Percentiles rank a stretch among this genome's conserved stretches.
phyloP scores from a whole-genome alignment of 108 stramenopile species.

The Skeletonema grethae region DNA sequence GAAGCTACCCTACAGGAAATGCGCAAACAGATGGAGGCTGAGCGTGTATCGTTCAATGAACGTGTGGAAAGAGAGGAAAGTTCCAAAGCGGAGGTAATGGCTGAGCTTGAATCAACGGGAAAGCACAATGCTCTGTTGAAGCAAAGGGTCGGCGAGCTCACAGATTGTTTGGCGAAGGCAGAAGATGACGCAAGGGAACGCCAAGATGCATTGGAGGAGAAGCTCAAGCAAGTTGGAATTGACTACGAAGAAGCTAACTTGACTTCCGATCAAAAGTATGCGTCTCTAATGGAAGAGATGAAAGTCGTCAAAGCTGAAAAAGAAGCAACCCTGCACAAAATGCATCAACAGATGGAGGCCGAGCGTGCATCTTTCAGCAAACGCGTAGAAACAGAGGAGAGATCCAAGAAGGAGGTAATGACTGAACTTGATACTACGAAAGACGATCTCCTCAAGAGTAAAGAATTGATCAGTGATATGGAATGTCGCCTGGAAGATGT shows the following conservation, averaged over 20 bases:
- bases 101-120: not conserved
- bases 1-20: not conserved
- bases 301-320: not conserved
- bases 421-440: not conserved
- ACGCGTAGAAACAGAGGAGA: not conserved
- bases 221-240: not conserved
- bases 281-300: not conserved
- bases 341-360: not conserved
- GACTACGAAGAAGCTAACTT: slow-evolving; percentile 3
- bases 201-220: slow-evolving; percentile 17
- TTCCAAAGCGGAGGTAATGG: not conserved
- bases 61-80: not conserved
- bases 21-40: not conserved
- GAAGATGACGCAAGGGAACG: slow-evolving; percentile 3
- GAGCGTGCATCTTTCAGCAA: not conserved
- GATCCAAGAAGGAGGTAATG: not conserved
- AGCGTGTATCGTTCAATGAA: not conserved
- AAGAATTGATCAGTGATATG: not conserved
- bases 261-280: not conserved
- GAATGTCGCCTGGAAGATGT: not conserved
- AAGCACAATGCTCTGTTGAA: not conserved
- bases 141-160: not conserved
- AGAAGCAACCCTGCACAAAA: not conserved
- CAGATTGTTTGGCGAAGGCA: not conserved
- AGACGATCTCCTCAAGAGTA: not conserved